Evolutionary conservation across 768 basidiomycete genomes (phyloP).

Genomic region (Mycena polygramma): DNA sequence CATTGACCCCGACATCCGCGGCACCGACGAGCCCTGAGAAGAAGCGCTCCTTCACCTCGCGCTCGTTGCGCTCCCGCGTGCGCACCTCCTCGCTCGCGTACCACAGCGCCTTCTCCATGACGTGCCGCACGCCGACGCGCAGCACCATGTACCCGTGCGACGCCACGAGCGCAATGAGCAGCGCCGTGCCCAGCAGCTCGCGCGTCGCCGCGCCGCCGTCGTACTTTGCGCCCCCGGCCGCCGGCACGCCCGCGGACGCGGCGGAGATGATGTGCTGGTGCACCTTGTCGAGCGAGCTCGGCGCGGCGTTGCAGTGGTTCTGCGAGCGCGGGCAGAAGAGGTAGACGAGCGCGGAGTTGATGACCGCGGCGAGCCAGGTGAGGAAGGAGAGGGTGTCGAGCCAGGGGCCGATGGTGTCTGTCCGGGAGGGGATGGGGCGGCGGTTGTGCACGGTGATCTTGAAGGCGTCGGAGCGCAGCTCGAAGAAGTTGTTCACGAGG

Average conservation of each 20-base stretch:
- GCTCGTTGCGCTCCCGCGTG: constrained; percentile 68
- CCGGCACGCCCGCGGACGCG: constrained; percentile 27
- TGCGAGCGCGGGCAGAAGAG: constrained; percentile 69
- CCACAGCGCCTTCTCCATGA: constrained; percentile 85
- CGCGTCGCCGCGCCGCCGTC: constrained; percentile 54
- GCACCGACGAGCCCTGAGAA: constrained; percentile 47
- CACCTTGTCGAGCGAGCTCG: constrained; percentile 44
- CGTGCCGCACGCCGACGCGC: constrained; percentile 70
- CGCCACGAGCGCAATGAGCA: constrained; percentile 83
- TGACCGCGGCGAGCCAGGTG: constrained; percentile 90
- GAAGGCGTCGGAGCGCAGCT: constrained; percentile 94
- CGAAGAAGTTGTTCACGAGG: constrained; percentile 92
- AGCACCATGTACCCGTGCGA: constrained; percentile 88
- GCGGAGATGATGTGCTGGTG: constrained; percentile 45
- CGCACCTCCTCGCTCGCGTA: constrained; percentile 75
- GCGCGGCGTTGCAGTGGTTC: constrained; percentile 35
- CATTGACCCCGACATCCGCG: constrained; percentile 38
- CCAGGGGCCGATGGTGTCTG: constrained; percentile 96
- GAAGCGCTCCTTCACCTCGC: constrained; percentile 56
- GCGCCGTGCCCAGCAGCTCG: constrained; percentile 71
- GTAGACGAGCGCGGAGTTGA: constrained; percentile 91
- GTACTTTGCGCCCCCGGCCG: constrained; percentile 27
- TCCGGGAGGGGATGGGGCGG: constrained; percentile 87
- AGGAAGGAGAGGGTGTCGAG: constrained; percentile 89
- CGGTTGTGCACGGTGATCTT: constrained; percentile 91